Evolutionary conservation across 129 eudicot species (phyloP).

Genomic region (Saussurea involucrata): DNA sequence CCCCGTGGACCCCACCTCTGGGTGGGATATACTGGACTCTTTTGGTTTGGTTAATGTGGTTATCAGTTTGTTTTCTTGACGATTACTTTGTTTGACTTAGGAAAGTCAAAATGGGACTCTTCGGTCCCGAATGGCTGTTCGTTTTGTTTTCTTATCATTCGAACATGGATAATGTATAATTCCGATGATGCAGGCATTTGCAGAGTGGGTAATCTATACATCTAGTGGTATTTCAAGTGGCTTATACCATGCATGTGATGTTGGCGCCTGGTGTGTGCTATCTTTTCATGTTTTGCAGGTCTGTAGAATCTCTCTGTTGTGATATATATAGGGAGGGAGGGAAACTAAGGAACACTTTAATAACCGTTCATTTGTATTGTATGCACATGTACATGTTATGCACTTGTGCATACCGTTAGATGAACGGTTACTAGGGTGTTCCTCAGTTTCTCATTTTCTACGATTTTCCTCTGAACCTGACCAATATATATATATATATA

Average conservation of each 20-base stretch:
- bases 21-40: background rate
- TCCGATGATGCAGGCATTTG: constrained; percentile 53
- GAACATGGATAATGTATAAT: background rate
- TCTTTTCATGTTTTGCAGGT: constrained; percentile 70
- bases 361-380: too few relatives aligned
- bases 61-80: background rate
- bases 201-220: constrained; percentile 85
- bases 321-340: background rate
- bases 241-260: constrained; percentile 87
- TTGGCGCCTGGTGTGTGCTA: constrained; percentile 78
- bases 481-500: too few relatives aligned
- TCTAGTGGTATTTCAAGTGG: constrained; percentile 86
- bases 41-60: background rate
- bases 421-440: too few relatives aligned
- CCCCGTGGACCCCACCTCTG: background rate
- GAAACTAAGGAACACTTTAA: too few relatives aligned
- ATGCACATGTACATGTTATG: too few relatives aligned
- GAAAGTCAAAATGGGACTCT: background rate
- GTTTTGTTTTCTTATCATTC: background rate
- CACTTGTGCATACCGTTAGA: too few relatives aligned
- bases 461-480: too few relatives aligned
- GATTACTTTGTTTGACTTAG: constrained; percentile 5
- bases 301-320: background rate
- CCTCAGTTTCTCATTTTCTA: too few relatives aligned
- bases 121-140: background rate